phyloP scores from a whole-genome alignment of 2,329 filamentous ascomycete species.

The Aaosphaeria arxii region DNA sequence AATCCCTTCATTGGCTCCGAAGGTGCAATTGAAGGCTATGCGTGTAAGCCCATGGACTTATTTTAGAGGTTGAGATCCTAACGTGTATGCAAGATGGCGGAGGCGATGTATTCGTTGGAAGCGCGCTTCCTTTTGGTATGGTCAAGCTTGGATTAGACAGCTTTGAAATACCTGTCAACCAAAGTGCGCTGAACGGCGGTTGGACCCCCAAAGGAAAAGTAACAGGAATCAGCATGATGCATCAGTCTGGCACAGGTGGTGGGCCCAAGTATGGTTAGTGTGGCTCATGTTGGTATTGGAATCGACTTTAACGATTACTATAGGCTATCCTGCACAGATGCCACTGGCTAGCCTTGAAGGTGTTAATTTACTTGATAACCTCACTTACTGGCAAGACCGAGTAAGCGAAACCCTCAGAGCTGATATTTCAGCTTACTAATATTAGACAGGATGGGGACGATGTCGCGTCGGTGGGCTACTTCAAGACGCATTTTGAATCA shows the following conservation, averaged over 20 bases:
- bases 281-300: too few relatives aligned
- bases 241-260: slow-evolving; percentile 37
- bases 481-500: slow-evolving; percentile 33
- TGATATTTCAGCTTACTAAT: neutral
- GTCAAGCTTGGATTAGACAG: slow-evolving; percentile 42
- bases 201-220: slow-evolving; percentile 40
- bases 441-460: slow-evolving; percentile 23
- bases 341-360: slow-evolving; percentile 38
- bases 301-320: neutral
- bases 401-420: slow-evolving; percentile 7
- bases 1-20: slow-evolving; percentile 49
- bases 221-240: slow-evolving; percentile 39
- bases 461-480: slow-evolving; percentile 34
- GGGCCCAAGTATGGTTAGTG: slow-evolving; percentile 37
- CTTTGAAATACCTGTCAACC: slow-evolving; percentile 33
- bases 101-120: slow-evolving; percentile 40
- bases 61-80: neutral
- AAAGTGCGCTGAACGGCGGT: slow-evolving; percentile 39
- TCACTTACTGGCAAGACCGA: slow-evolving; percentile 40
- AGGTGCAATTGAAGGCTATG: slow-evolving; percentile 41
- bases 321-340: slow-evolving; percentile 36
- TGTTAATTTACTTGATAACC: slow-evolving; percentile 45
- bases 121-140: slow-evolving; percentile 38
- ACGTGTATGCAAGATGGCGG: slow-evolving; percentile 29
- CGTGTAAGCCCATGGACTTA: slow-evolving; percentile 14